phyloP scores from a whole-genome alignment of 441 rosid species.

The Macaranga tanarius region DNA sequence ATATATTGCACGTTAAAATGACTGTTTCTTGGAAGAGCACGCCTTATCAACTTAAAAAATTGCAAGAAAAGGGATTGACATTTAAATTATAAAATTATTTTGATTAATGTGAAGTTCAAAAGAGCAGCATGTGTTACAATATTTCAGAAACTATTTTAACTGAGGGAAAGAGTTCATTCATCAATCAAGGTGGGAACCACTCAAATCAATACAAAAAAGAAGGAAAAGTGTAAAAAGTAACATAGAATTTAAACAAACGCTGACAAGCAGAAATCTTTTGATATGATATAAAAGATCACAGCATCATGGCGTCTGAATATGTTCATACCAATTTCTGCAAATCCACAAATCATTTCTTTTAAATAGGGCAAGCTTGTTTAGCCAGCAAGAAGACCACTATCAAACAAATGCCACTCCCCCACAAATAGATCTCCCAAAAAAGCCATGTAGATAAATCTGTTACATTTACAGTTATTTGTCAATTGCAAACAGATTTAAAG shows the following conservation, averaged over 20 bases:
- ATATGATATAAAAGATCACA: not conserved
- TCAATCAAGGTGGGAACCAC: no score
- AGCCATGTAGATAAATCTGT: not conserved
- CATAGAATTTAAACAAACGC: not conserved
- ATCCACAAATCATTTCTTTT: not conserved
- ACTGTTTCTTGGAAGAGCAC: not conserved
- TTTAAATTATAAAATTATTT: no score
- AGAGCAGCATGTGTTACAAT: not conserved
- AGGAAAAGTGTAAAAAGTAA: no score
- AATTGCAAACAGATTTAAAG: not conserved
- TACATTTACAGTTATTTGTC: not conserved
- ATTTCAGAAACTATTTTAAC: not conserved
- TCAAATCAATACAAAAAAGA: no score
- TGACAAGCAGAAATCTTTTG: not conserved
- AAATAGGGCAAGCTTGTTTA: not conserved
- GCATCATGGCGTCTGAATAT: not conserved
- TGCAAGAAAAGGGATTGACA: not conserved
- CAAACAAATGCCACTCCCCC: not conserved
- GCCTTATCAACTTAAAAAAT: not conserved
- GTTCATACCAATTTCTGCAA: not conserved
- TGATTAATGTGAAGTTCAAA: not conserved
- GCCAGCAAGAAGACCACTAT: not conserved
- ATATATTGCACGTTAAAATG: no score
- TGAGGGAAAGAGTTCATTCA: not conserved
- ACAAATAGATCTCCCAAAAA: not conserved